phyloP scores from a whole-genome alignment of 202 grass and related monocot genomes.

The Bolboschoenoplectus hybrid region DNA sequence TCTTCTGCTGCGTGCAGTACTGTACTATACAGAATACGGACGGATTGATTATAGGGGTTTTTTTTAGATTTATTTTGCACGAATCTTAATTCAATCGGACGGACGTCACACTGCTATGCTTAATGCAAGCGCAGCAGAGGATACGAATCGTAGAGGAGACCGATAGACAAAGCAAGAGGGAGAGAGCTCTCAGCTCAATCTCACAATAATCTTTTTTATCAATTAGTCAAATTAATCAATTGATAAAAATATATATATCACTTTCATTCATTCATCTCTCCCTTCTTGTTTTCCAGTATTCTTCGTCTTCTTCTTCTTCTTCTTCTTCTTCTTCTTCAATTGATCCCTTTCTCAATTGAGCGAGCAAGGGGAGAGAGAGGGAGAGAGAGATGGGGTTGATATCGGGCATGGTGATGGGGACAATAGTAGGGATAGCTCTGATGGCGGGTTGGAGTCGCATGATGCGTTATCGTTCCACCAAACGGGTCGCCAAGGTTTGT shows the following conservation, averaged over 20 bases:
- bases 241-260: neutral
- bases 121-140: no score
- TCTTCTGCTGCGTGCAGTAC: no score
- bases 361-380: neutral
- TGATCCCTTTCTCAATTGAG: neutral
- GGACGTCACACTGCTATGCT: no score
- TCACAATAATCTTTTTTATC: constrained; percentile 18
- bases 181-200: neutral
- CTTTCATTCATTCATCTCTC: neutral
- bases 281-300: neutral
- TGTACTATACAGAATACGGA: no score
- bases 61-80: no score
- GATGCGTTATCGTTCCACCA: constrained; percentile 68
- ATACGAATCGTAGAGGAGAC: no score
- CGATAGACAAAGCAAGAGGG: neutral
- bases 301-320: neutral
- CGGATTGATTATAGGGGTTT: no score
- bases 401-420: constrained; percentile 88
- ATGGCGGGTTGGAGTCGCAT: constrained; percentile 91
- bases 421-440: constrained; percentile 69
- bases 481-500: constrained; percentile 79
- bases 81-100: no score
- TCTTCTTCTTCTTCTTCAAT: neutral
- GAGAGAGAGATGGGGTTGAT: constrained; percentile 70
- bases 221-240: constrained; percentile 24